These are phyloP conservation scores for Styphnolobium japonicum DNA, from an alignment of 306 rosid genomes.

Conservation along the genomic window DNA sequence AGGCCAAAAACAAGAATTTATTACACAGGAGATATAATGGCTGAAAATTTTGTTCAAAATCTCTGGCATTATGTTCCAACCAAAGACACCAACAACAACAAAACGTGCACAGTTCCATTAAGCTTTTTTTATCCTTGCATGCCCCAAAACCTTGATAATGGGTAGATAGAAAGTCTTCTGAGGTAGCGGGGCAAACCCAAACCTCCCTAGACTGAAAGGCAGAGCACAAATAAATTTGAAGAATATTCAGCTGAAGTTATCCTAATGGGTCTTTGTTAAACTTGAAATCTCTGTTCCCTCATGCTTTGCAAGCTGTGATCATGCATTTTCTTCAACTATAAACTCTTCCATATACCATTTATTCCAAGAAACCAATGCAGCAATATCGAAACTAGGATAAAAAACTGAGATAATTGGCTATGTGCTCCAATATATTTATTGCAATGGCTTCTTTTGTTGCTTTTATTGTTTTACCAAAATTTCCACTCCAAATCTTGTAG, in stretches of 20 bases:
- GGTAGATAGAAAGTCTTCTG: background rate
- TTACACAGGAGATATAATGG: background rate
- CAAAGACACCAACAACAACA: background rate
- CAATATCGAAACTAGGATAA: constrained; percentile 13
- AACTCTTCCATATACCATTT: background rate
- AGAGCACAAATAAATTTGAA: background rate
- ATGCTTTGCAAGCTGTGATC: too few relatives aligned
- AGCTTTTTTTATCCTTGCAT: background rate
- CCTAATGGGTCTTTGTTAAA: background rate
- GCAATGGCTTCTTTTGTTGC: background rate
- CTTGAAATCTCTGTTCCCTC: too few relatives aligned
- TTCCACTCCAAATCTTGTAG: constrained; percentile 39
- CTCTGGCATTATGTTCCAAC: background rate
- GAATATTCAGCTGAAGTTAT: background rate
- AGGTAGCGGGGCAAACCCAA: background rate
- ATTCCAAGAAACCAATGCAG: background rate
- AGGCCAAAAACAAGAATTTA: background rate
- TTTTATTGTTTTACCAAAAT: background rate
- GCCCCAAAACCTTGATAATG: background rate
- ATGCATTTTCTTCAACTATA: background rate
- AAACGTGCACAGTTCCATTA: background rate
- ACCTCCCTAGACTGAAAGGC: background rate
- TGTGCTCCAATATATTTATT: background rate
- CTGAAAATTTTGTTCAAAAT: background rate
- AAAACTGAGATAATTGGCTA: background rate